Evolutionary conservation across 2,329 filamentous ascomycete genomes (phyloP), one percentile per base, ranked within the genome.

Genomic region (Cytospora chrysosperma): DNA sequence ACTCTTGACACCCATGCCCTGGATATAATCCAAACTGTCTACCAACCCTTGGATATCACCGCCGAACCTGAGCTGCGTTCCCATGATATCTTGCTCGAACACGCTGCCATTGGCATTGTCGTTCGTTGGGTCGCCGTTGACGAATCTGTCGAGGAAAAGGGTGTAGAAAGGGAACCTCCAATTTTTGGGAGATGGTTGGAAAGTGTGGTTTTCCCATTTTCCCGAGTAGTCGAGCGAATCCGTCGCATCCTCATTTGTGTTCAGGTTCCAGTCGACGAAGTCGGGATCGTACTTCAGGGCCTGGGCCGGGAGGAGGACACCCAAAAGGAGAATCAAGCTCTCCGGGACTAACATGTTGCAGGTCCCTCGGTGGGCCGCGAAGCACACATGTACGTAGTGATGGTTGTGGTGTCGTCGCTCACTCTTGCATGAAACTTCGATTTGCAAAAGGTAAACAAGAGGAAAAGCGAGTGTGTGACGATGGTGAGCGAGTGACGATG

Each of bases 131-230:
- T 89, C 82, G 24, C 86, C 86, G 68, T 89, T 88, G 49, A 87
- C 85, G 68, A 83, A 89, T 63, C 84, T 77, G 71, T 89, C 86
- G 10, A 88, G 73, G 70, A 88, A 88, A 52, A 89, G 75, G 10
- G 85, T 87, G 71, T 89, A 89, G 69, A 88, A 84, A 0, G 87
- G 87, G 64, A 89, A 82, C 24, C 85, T 77, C 85, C 85, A 87
- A 67, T 84, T 86, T 1, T 78, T 75, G 0, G 85, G 85, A 19
- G 84, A 86, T 0, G 80, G 77, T 27, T 76, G 73, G 67, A 81
- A 86, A 7, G 72, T 73, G 68, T 85, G 84, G 59, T 80, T 75
- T 2, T 75, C 72, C 81, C 83, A 83, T 75, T 78, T 74, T 61
- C 83, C 80, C 68, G 75, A 80, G 69, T 87, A 87, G 28, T 87